Percentiles rank a stretch among this genome's conserved stretches.
These are phyloP conservation scores for Blastobotrys proliferans DNA, from an alignment of 1,139 yeast species.

Conservation along the genomic window DNA sequence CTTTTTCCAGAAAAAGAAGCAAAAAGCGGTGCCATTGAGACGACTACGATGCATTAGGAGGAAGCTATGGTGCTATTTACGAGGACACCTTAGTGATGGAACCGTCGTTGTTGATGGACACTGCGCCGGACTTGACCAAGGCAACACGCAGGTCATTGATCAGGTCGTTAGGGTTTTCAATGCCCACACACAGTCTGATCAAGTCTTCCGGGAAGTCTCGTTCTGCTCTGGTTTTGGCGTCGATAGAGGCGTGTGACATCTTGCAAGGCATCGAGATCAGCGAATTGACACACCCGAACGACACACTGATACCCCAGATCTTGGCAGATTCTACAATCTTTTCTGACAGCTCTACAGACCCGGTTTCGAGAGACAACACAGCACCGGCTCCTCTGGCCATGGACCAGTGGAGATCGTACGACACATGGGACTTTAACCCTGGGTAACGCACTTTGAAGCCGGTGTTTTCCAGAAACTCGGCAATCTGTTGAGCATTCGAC, in stretches of 20 bases:
- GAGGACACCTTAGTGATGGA: background rate
- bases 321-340: conserved; percentile 70
- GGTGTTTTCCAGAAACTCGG: conserved; percentile 60
- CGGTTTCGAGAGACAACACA: conserved; percentile 85
- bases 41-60: background rate
- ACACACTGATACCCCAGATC: conserved; percentile 84
- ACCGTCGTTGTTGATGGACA: conserved; percentile 3
- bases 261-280: conserved; percentile 88
- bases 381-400: conserved; percentile 87
- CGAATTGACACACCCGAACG: conserved; percentile 92
- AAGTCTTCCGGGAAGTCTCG: conserved; percentile 90
- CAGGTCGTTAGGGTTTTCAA: conserved; percentile 59
- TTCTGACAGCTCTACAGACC: conserved; percentile 62
- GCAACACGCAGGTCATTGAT: conserved; percentile 74
- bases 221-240: conserved; percentile 77
- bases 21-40: background rate
- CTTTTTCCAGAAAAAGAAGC: too few species aligned
- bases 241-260: conserved; percentile 97
- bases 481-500: conserved; percentile 66
- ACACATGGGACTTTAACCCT: conserved; percentile 78
- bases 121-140: conserved; percentile 45
- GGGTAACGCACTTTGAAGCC: conserved; percentile 75
- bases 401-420: conserved; percentile 68
- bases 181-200: conserved; percentile 84
- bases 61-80: too few species aligned